A percentile compares a stretch with the other conserved stretches of the same genome.
Conservation (phyloP, 805 yeast species). For the Myxozyma mucilagina region DNA sequence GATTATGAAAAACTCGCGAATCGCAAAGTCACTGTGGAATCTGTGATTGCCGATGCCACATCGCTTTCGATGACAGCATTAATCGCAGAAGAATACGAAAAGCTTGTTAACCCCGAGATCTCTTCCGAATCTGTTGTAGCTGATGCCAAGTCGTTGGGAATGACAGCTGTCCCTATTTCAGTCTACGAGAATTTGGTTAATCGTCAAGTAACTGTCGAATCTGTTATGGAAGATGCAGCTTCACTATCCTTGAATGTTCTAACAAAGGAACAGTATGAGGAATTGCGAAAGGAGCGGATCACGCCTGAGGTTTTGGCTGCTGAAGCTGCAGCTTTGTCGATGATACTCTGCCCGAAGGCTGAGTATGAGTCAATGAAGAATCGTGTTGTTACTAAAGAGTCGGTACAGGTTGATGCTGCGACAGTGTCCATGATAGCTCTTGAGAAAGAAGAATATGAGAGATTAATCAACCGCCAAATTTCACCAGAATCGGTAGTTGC, state of each 20-base stretch:
- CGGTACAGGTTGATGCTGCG: conserved; percentile 4
- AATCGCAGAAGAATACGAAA: conserved; percentile 11
- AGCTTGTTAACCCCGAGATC: not conserved
- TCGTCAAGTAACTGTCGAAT: conserved; percentile 5
- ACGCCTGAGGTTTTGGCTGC: conserved; percentile 3
- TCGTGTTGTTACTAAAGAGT: not conserved
- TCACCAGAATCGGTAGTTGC: not conserved
- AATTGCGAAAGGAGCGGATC: not conserved
- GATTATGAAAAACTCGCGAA: conserved; percentile 28
- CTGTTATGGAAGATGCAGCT: conserved; percentile 23
- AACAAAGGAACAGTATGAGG: not conserved
- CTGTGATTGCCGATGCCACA: conserved; percentile 25
- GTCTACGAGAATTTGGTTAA: conserved; percentile 14
- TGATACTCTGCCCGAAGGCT: conserved; percentile 31
- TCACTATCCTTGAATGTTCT: conserved; percentile 16
- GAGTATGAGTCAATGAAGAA: conserved; percentile 26
- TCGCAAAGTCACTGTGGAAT: conserved; percentile 1
- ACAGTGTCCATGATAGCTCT: conserved; percentile 30
- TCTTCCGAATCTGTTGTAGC: conserved; percentile 11
- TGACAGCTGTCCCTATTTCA: conserved; percentile 27
- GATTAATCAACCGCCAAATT: not conserved
- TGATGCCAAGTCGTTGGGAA: conserved; percentile 4
- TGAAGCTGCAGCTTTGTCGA: conserved; percentile 8
- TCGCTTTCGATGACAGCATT: conserved; percentile 30
- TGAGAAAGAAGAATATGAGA: conserved; percentile 32